Base-by-base conservation (phyloP, 208 protist species). In the Tritrichomonas foetus region DNA sequence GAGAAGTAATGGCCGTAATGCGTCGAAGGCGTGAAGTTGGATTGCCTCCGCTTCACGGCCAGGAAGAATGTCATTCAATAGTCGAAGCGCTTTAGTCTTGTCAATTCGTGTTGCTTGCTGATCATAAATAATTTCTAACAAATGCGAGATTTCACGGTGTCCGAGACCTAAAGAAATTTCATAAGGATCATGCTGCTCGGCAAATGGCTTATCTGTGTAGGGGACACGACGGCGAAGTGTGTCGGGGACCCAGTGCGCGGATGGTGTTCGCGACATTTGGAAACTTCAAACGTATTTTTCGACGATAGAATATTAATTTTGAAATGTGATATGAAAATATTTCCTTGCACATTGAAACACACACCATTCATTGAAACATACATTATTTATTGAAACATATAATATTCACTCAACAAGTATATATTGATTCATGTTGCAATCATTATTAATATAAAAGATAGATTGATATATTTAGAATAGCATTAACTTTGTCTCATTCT, bases 121-220 rank as follows among this genome's bases (percentile, higher is more conserved):
- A 89, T 89, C 44, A 53, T 44, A 53, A 57, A 89, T 25, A 39
- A 89, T 89, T 57, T 89, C 78, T 39, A 57, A 47, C 47, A 89
- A 47, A 57, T 89, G 47, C 8, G 16, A n/a, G 30, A 89, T 89
- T 39, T 89, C 78, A 36, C 41, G 78, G 27, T 89, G 78, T 11
- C 41, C 44, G 27, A 89, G 41, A 33, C 47, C 78, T 16, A 89
- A 27, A 20, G 78, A 47, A 27, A 33, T 25, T 39, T 49, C 78
- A 39, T 44, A 89, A 57, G 78, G 78, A 69, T 69, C 64, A 69
- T 69, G 27, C n/a, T 69, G 11, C 64, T 61, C 53, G 16, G 16
- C 53, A 61, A 61, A 61, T 61, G 53, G 53, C 16, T 61, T 89
- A 57, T 89, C 78, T 53, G 78, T 89, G 30, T 89, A 89, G 33